These are phyloP conservation scores for Ambrosia artemisiifolia DNA, from an alignment of 129 eudicot genomes.

Conservation along the genomic window DNA sequence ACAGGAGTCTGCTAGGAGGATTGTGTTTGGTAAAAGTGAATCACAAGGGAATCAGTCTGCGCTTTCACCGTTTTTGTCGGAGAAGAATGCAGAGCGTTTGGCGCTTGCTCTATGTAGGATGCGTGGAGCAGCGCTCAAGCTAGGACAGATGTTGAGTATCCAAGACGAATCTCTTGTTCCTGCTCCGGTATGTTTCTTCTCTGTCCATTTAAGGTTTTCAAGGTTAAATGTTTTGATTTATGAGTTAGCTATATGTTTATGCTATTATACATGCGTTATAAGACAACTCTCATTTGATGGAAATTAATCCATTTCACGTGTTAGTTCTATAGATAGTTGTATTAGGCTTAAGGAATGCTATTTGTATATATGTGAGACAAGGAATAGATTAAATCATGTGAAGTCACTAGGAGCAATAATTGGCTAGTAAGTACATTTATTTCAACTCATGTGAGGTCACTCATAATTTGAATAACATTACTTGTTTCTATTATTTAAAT, in stretches of 20 bases:
- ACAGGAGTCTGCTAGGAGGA: constrained; percentile 93
- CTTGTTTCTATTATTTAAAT: neutral
- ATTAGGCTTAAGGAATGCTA: neutral
- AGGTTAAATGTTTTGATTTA: neutral
- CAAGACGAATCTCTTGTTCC: constrained; percentile 97
- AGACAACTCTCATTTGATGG: constrained; percentile 1
- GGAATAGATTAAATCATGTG: neutral
- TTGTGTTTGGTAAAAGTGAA: constrained; percentile 57
- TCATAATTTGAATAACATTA: neutral
- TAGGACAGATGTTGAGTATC: constrained; percentile 98
- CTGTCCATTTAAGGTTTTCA: neutral
- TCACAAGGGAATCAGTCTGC: constrained; percentile 54
- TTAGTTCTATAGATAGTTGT: neutral
- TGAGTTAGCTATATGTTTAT: constrained; percentile 11
- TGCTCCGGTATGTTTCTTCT: constrained; percentile 67
- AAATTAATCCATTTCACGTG: neutral
- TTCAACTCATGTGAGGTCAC: constrained; percentile 1
- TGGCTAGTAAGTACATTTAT: no score
- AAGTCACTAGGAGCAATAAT: no score
- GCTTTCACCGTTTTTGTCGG: constrained; percentile 75
- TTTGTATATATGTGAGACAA: neutral
- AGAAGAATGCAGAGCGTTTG: constrained; percentile 91
- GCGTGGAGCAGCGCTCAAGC: constrained; percentile 98
- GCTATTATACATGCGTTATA: neutral
- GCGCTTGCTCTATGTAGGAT: constrained; percentile 97